phyloP scores from a whole-genome alignment of 2,329 filamentous ascomycete genomes.

The Claviceps quebecensis region DNA sequence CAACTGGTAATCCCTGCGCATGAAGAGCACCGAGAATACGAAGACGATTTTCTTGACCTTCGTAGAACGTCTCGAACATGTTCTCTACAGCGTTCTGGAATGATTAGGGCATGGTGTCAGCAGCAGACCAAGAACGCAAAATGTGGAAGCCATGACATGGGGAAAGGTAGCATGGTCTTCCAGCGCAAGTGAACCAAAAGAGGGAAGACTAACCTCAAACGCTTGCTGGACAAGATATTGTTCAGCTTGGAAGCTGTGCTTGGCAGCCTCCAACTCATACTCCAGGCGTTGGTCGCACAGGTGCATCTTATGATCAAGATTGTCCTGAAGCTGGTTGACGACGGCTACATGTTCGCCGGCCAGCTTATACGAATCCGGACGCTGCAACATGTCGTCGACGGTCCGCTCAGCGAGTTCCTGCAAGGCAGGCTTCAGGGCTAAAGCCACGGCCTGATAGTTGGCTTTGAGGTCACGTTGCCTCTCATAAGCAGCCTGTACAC shows the following conservation, averaged over 20 bases:
- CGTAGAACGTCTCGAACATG: slow-evolving; percentile 26
- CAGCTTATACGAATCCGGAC: slow-evolving; percentile 37
- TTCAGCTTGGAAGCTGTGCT: slow-evolving; percentile 22
- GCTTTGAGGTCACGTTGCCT: slow-evolving; percentile 54
- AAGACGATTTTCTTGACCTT: slow-evolving; percentile 31
- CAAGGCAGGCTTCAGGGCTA: slow-evolving; percentile 48
- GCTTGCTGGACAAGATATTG: slow-evolving; percentile 21
- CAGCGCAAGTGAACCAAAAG: neutral
- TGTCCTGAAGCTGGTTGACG: slow-evolving; percentile 31
- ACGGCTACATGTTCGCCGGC: slow-evolving; percentile 39
- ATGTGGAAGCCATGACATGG: neutral
- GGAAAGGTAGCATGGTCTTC: too few relatives aligned
- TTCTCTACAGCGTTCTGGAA: slow-evolving; percentile 25
- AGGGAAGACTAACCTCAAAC: slow-evolving; percentile 22
- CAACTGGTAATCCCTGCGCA: slow-evolving; percentile 29
- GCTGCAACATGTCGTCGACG: slow-evolving; percentile 41
- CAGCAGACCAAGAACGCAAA: neutral
- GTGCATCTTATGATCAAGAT: slow-evolving; percentile 17
- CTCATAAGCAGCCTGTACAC: slow-evolving; percentile 43
- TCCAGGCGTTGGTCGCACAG: slow-evolving; percentile 20
- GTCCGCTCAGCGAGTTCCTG: slow-evolving; percentile 50
- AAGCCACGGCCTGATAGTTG: slow-evolving; percentile 47
- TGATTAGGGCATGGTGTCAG: neutral
- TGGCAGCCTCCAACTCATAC: slow-evolving; percentile 21
- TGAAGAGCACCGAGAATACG: slow-evolving; percentile 31